A percentile compares a stretch with the other conserved stretches of the same genome.
Evolutionary conservation across 2,329 filamentous ascomycete species (phyloP).

Genomic region (Chalaropsis ovoidea): DNA sequence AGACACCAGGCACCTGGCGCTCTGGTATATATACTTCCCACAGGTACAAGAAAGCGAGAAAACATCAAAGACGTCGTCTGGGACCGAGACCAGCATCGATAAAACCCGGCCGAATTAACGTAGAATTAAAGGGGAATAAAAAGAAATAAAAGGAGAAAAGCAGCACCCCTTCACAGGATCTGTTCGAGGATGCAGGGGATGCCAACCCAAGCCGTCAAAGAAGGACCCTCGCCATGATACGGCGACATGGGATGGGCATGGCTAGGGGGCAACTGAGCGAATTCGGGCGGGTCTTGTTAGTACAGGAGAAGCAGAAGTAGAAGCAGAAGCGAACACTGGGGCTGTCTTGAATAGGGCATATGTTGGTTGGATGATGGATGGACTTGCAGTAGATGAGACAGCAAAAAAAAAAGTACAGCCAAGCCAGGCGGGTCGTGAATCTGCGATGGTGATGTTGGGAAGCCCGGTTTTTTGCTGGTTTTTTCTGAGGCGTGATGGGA

Average conservation of each 20-base stretch:
- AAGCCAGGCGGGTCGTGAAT: too few relatives aligned
- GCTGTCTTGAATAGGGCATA: background rate
- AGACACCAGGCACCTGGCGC: background rate
- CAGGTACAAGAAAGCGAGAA: background rate
- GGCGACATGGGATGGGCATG: background rate
- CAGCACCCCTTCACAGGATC: background rate
- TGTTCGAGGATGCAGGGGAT: constrained; percentile 1
- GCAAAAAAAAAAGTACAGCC: too few relatives aligned
- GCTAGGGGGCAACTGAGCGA: too few relatives aligned
- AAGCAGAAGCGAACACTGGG: too few relatives aligned
- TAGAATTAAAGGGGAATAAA: constrained; percentile 12
- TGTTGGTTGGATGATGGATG: background rate
- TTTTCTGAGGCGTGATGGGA: background rate
- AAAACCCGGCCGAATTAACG: background rate
- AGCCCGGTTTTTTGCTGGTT: too few relatives aligned
- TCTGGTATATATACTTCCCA: constrained; percentile 7
- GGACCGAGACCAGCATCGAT: background rate
- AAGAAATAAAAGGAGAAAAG: constrained; percentile 12
- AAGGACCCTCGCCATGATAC: background rate
- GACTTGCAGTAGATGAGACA: too few relatives aligned
- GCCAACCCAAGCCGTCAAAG: background rate
- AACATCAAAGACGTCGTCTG: constrained; percentile 6
- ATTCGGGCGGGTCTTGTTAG: too few relatives aligned
- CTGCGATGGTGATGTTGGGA: too few relatives aligned
- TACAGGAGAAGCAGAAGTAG: too few relatives aligned